Base-by-base conservation (phyloP, 805 yeast genomes). In the Debaryomyces prosopidis region DNA sequence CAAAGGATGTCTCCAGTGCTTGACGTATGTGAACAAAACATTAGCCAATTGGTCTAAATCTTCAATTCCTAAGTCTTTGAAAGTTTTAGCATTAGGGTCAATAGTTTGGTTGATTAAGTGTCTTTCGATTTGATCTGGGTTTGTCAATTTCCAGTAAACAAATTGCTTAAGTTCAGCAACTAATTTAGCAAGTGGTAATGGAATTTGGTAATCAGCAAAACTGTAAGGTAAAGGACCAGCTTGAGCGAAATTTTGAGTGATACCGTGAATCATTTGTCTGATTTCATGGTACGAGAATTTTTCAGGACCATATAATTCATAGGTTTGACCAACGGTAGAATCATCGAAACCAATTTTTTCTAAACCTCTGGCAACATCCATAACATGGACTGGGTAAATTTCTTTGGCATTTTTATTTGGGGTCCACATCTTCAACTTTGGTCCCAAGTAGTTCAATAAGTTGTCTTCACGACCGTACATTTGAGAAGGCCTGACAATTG, bases 401-500 rank as follows among this genome's bases (percentile, higher is more conserved):
- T 66, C 71, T 66, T 85, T 85, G 51, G 79, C 77, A 63, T 81
- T 78, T 60, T 77, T 76, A 64, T 86, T 79, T 41, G 87, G 82
- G 44, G 87, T 80, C 71, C 84, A 80, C 66, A 85, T 78, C 56
- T 79, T 74, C 58, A 55, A 77, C 74, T 57, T 77, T 63, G 66
- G 81, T 47, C 87, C 65, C 62, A 80, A 67, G 60, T 76, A 75
- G 67, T 81, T 83, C 56, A 88, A 71, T 60, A 89, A 80, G 49
- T 77, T 71, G 63, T 86, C 90, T 62, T 84, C 86, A 58, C 84
- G 73, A 27, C 94, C 94, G 60, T 69, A 88, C 80, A 87, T 77
- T 40, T 87, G 88, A 18, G 86, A 82, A 5, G 96, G 96, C 66
- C 96, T 82, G 26, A 88, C 94, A 57, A 89, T 87, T 15, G 96